Base-by-base conservation (phyloP, 306 rosid species). In the Cucumis melo region DNA sequence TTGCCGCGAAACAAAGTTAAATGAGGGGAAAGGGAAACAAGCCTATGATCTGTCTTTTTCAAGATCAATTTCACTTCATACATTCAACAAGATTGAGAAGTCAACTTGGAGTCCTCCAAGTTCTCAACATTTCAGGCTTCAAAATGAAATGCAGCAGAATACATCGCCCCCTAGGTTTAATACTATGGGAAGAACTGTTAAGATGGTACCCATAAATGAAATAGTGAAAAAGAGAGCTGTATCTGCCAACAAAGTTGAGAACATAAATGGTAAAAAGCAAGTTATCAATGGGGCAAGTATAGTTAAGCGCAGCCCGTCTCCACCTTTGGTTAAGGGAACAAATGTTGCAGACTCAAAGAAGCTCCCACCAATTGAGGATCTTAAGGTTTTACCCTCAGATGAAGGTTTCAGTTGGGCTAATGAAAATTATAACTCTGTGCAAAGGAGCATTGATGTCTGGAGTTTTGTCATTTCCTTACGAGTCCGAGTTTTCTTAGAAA, bases 391-490 rank as follows among this genome's bases (percentile, higher is more conserved):
- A 87, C 97, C 94, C 38, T 87, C 98, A 8, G 98, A 94, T 78
- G 96, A 94, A 80, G 87, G 88, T 36, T 94, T 94, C 81, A 87
- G 93, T 79, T 94, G 98, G 98, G 96, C 98, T 55, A 90, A 87
- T 82, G 98, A 90, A 76, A 91, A 91, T 80, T 94, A 94, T 78
- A 94, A 84, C 80, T 90, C 97, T 21, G 72, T 67, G 84, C 98
- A 94, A 82, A 89, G 98, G 85, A 82, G 86, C 65, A 78, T 92
- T 55, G 98, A 94, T 82, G 97, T 94, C 32, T 94, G 98, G 98
- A 91, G 96, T 36, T 94, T 87, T 58, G 93, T 91, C 75, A 8
- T 94, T 79, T 90, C 98, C 64, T 78, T 94, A 20, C 91, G 98
- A 1, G 53, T 94, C 15, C 97, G 97, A 19, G 77, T 92, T 82